Evolutionary conservation across 2,329 filamentous ascomycete species (phyloP).

Genomic region (Nothopassalora personata): DNA sequence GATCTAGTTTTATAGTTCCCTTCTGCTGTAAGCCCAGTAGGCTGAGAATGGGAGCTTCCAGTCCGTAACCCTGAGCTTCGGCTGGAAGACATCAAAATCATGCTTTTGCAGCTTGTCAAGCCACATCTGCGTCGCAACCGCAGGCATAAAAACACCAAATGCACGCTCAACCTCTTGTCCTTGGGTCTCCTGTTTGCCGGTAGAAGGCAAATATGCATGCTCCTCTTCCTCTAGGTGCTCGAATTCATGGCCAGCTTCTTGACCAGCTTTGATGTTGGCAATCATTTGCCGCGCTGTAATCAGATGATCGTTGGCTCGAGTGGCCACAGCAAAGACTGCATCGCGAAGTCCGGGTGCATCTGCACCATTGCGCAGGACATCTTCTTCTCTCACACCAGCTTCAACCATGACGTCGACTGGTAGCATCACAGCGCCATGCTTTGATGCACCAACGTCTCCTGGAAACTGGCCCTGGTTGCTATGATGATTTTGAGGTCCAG

Average conservation of each 20-base stretch:
- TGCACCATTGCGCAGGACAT: slow-evolving; percentile 75
- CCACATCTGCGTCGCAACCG: slow-evolving; percentile 72
- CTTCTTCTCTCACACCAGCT: slow-evolving; percentile 74
- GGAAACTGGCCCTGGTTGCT: slow-evolving; percentile 42
- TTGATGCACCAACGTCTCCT: slow-evolving; percentile 38
- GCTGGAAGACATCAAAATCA: slow-evolving; percentile 77
- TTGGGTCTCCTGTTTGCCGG: slow-evolving; percentile 31
- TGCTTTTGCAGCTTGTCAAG: slow-evolving; percentile 68
- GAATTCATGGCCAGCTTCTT: slow-evolving; percentile 76
- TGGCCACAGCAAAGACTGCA: slow-evolving; percentile 87
- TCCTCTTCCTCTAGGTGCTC: slow-evolving; percentile 79
- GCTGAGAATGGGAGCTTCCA: slow-evolving; percentile 85
- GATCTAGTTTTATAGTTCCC: slow-evolving; percentile 39
- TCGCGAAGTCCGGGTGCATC: slow-evolving; percentile 77
- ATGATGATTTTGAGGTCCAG: slow-evolving; percentile 55
- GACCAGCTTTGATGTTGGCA: slow-evolving; percentile 66
- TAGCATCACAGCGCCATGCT: slow-evolving; percentile 66
- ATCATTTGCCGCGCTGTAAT: slow-evolving; percentile 93
- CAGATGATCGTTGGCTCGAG: slow-evolving; percentile 88
- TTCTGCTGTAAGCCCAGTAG: slow-evolving; percentile 55
- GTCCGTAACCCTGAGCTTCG: slow-evolving; percentile 57
- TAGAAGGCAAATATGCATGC: slow-evolving; percentile 44
- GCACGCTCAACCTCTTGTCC: slow-evolving; percentile 57
- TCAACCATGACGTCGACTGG: slow-evolving; percentile 88
- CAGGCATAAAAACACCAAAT: slow-evolving; percentile 77